phyloP scores from a whole-genome alignment of 192 early-diverging fungal species.

The Coemansia sp. region DNA sequence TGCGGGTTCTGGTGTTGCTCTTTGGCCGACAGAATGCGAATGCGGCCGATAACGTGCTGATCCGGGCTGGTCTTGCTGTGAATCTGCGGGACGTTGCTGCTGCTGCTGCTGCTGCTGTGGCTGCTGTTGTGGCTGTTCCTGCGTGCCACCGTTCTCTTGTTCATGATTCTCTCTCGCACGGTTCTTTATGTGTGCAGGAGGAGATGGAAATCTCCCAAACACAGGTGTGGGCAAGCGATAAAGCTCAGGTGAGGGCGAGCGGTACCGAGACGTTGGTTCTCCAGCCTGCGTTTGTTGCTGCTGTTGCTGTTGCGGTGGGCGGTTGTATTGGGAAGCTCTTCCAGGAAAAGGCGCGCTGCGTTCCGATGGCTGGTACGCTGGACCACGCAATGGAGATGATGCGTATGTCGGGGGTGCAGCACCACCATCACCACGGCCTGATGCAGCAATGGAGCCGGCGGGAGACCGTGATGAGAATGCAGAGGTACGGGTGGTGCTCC shows the following conservation, averaged over 20 bases:
- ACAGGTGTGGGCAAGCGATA: slow-evolving; percentile 44
- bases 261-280: not conserved
- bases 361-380: slow-evolving; percentile 37
- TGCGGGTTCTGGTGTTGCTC: slow-evolving; percentile 4
- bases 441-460: slow-evolving; percentile 4
- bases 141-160: slow-evolving; percentile 11
- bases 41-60: slow-evolving; percentile 33
- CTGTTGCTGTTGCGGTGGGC: slow-evolving; percentile 7
- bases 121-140: not conserved
- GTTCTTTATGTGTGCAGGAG: slow-evolving; percentile 53
- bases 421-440: not conserved
- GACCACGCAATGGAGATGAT: slow-evolving; percentile 33
- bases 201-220: slow-evolving; percentile 54
- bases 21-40: slow-evolving; percentile 38
- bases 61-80: slow-evolving; percentile 7
- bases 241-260: slow-evolving; percentile 35
- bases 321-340: slow-evolving; percentile 1
- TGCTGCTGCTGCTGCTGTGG: slow-evolving; percentile 10
- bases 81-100: not conserved
- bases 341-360: slow-evolving; percentile 20
- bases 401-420: slow-evolving; percentile 12
- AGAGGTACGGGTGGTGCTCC: slow-evolving; percentile 18
- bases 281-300: slow-evolving; percentile 14
- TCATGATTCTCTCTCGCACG: slow-evolving; percentile 28
- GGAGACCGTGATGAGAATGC: slow-evolving; percentile 19